phyloP scores from a whole-genome alignment of 192 early-diverging fungal genomes.

The Coemansia aciculifera region DNA sequence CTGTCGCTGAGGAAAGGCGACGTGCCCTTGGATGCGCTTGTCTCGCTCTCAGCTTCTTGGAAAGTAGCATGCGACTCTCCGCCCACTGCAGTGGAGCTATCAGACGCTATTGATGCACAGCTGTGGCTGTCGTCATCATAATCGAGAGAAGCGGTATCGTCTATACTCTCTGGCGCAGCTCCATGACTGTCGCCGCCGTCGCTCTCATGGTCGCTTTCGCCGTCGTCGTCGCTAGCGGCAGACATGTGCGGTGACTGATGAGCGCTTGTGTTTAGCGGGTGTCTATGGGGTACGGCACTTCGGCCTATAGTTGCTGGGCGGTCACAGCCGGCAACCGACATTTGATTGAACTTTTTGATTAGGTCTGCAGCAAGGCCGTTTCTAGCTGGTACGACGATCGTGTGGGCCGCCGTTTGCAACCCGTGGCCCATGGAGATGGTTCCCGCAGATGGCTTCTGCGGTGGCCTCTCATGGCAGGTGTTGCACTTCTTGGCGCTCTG shows the following conservation, averaged over 20 bases:
- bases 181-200: not conserved
- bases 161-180: not conserved
- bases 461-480: constrained; percentile 1
- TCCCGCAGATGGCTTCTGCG: not conserved
- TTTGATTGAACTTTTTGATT: constrained; percentile 52
- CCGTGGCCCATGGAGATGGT: constrained; percentile 5
- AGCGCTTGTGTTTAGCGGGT: not conserved
- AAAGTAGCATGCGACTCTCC: not conserved
- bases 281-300: not conserved
- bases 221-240: not conserved
- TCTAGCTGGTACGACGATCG: constrained; percentile 16
- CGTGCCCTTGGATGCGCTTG: not conserved
- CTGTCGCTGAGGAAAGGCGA: constrained; percentile 49
- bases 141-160: not conserved
- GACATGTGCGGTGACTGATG: not conserved
- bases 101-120: not conserved
- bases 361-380: constrained; percentile 46
- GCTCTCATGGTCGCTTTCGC: not conserved
- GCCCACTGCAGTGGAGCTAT: not conserved
- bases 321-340: constrained; percentile 12
- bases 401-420: constrained; percentile 13
- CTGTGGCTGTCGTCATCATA: not conserved
- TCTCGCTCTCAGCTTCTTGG: not conserved
- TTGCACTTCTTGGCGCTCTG: constrained; percentile 18
- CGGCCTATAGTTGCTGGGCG: constrained; percentile 12